These are phyloP conservation scores for Emericellopsis cladophorae DNA, from an alignment of 2,329 filamentous ascomycete species.

Conservation along the genomic window DNA sequence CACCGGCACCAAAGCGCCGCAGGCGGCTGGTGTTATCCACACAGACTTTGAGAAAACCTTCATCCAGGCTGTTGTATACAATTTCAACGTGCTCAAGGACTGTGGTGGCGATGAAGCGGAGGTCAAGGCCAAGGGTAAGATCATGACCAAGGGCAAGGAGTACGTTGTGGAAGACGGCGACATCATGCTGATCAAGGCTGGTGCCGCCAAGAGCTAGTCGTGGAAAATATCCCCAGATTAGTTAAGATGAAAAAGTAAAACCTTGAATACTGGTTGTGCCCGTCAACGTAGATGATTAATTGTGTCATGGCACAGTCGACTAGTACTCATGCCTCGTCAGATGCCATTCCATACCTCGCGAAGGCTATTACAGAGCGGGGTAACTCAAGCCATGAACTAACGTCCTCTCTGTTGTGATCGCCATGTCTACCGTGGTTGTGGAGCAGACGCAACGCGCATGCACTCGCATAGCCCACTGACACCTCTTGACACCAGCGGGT, in stretches of 20 bases:
- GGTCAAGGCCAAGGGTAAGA: slow-evolving; percentile 87
- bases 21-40: slow-evolving; percentile 95
- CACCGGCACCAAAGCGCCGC: slow-evolving; percentile 91
- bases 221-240: slow-evolving; percentile 1
- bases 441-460: too few relatives aligned
- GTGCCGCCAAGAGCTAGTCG: slow-evolving; percentile 58
- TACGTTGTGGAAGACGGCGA: slow-evolving; percentile 81
- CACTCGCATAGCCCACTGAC: too few relatives aligned
- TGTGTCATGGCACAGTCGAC: too few relatives aligned
- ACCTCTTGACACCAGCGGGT: too few relatives aligned
- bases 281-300: too few relatives aligned
- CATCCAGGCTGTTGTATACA: slow-evolving; percentile 92
- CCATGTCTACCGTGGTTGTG: too few relatives aligned
- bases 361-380: too few relatives aligned
- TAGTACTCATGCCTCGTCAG: too few relatives aligned
- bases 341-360: too few relatives aligned
- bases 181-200: slow-evolving; percentile 79
- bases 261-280: too few relatives aligned
- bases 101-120: slow-evolving; percentile 67
- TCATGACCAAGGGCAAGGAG: slow-evolving; percentile 98
- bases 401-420: too few relatives aligned
- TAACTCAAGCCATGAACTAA: too few relatives aligned
- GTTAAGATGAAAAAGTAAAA: slow-evolving; percentile 9
- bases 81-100: slow-evolving; percentile 71
- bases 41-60: slow-evolving; percentile 99